Conservation (phyloP, 495 filamentous ascomycete species). For the Aspergillus ellipticus region DNA sequence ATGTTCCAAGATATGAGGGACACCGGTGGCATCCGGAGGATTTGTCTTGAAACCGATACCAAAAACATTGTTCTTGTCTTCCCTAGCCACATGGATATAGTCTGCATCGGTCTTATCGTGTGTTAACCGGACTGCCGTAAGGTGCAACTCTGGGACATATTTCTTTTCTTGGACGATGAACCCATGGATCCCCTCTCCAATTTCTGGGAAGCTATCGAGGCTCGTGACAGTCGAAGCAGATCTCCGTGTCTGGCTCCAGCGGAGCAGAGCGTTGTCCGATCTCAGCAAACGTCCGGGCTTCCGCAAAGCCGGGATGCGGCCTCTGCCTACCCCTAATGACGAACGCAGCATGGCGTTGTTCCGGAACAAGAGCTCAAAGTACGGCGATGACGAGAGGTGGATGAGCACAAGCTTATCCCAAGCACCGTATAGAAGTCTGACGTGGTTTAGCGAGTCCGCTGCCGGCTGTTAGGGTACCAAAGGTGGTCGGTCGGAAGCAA, state of each 20-base stretch:
- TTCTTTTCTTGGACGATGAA: slow-evolving; percentile 87
- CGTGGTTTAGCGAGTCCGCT: not conserved
- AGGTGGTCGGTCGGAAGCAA: not conserved
- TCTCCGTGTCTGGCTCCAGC: slow-evolving; percentile 45
- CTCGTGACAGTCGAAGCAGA: slow-evolving; percentile 66
- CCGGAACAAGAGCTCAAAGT: not conserved
- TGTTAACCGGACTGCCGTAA: slow-evolving; percentile 82
- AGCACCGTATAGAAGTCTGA: not conserved
- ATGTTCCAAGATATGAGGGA: slow-evolving; percentile 97
- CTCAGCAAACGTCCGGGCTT: slow-evolving; percentile 23
- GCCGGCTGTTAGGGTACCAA: not conserved
- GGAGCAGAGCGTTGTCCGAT: slow-evolving; percentile 25
- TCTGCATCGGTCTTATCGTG: slow-evolving; percentile 95
- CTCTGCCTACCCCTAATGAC: slow-evolving; percentile 25
- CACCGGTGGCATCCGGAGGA: slow-evolving; percentile 90
- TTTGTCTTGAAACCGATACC: slow-evolving; percentile 99
- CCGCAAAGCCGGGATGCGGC: slow-evolving; percentile 24
- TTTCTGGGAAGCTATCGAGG: slow-evolving; percentile 64
- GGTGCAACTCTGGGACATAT: slow-evolving; percentile 87
- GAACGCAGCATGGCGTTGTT: slow-evolving; percentile 33
- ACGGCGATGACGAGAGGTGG: too few relatives aligned
- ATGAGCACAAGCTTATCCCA: not conserved
- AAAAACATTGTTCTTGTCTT: slow-evolving; percentile 99
- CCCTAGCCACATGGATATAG: slow-evolving; percentile 88
- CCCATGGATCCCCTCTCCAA: slow-evolving; percentile 83